Base-by-base conservation (phyloP, 371 early-diverging fungal genomes). In the Mycotypha africana region DNA sequence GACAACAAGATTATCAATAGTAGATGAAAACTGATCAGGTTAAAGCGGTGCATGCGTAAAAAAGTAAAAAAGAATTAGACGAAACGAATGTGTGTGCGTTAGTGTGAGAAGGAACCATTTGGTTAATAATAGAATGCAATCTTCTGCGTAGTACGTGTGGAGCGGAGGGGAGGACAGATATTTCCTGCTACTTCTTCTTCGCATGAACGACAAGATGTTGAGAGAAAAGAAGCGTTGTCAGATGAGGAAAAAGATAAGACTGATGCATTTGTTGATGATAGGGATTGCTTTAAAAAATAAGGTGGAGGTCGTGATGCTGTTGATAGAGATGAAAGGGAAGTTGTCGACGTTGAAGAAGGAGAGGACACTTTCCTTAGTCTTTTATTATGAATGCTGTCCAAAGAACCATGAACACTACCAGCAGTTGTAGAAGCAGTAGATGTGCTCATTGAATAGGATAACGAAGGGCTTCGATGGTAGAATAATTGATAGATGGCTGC, bases 181-280 rank as follows among this genome's bases (percentile, higher is more conserved):
- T 23, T 50, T 17, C 24, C n/a, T n/a, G n/a, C 38, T 22, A 30
- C 42, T 51, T 58, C 53, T 45, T 58, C 59, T 38, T 58, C 59
- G 59, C 50, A 58, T 53, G 59, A 58, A 58, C 39, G 48, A 35
- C 48, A 33, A 20, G 45, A 36, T 39, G 49, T 52, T 23, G 38
- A 43, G 17, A 48, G 30, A 10, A 53, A 53, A 28, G 40, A 20
- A 38, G 51, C 58, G 4, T 53, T 53, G 30, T 51, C 11, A 35
- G 58, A 51, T 20, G 57, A 53, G 1, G 46, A 50, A 37, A 56
- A 46, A 25, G 57, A 56, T n/a, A n/a, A n/a, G n/a, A n/a, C n/a
- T n/a, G n/a, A n/a, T n/a, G n/a, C n/a, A n/a, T 47, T 42, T 21
- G 58, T 35, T 9, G 53, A 44, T 1, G 59, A 58, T 19, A 46